A percentile compares a stretch with the other conserved stretches of the same genome.
Conservation (phyloP, 768 basidiomycete genomes). For the Clavulina sp. region DNA sequence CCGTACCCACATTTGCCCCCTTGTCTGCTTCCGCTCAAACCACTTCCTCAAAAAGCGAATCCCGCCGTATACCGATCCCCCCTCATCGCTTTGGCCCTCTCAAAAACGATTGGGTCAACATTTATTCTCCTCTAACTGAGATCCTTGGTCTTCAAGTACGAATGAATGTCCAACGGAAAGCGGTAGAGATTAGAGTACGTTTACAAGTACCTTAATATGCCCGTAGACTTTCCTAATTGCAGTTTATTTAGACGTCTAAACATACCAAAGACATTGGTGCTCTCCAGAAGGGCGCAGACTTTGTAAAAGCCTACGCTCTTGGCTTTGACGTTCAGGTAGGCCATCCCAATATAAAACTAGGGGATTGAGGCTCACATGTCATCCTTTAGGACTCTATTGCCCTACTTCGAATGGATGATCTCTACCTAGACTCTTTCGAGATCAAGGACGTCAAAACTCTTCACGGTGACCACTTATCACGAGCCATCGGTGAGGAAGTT, state of each 20-base stretch:
- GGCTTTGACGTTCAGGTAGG: constrained; percentile 88
- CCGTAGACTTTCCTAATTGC: constrained; percentile 16
- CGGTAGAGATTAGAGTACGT: constrained; percentile 83
- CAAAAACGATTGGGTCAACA: constrained; percentile 89
- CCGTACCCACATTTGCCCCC: constrained; percentile 36
- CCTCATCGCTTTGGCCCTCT: constrained; percentile 95
- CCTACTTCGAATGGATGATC: constrained; percentile 82
- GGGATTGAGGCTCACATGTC: neutral
- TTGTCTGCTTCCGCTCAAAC: constrained; percentile 41
- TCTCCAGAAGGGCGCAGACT: constrained; percentile 93
- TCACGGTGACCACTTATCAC: constrained; percentile 94
- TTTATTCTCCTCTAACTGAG: constrained; percentile 91
- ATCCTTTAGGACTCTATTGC: constrained; percentile 73
- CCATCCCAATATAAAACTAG: neutral
- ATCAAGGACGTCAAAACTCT: constrained; percentile 98
- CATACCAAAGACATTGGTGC: constrained; percentile 87
- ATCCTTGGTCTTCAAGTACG: constrained; percentile 87
- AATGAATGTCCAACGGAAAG: constrained; percentile 84
- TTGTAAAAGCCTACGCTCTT: constrained; percentile 83
- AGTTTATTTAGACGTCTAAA: constrained; percentile 53
- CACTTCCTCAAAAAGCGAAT: constrained; percentile 56
- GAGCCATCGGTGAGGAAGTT: constrained; percentile 61
- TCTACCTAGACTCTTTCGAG: constrained; percentile 96
- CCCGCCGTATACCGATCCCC: constrained; percentile 78
- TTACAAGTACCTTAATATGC: neutral